Conservation (phyloP, 208 protist species). For the Strigomonas galati region DNA sequence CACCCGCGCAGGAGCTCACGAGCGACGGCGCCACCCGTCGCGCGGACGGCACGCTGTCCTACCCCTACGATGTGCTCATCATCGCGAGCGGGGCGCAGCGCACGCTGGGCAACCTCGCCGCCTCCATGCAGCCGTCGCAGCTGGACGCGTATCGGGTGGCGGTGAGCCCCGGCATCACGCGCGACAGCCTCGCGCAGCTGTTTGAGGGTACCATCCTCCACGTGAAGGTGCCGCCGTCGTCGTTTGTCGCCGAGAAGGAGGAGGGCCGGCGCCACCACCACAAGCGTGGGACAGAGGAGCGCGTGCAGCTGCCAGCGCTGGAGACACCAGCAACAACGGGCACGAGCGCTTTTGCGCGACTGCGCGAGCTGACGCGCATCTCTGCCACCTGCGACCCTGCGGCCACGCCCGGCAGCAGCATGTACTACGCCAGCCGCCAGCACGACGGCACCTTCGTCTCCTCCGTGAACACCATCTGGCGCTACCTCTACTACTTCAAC, state of each 20-base stretch:
- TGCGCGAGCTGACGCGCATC: not conserved
- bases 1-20: slow-evolving; percentile 10
- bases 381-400: not conserved
- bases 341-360: too few relatives aligned
- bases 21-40: slow-evolving; percentile 23
- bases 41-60: slow-evolving; percentile 29
- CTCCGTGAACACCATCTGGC: slow-evolving; percentile 76
- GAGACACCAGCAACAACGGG: not conserved
- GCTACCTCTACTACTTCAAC: slow-evolving; percentile 69
- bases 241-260: slow-evolving; percentile 48
- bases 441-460: slow-evolving; percentile 81
- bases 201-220: slow-evolving; percentile 72
- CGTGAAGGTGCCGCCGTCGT: slow-evolving; percentile 74
- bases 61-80: slow-evolving; percentile 80
- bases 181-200: slow-evolving; percentile 60
- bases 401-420: not conserved
- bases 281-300: not conserved
- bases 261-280: slow-evolving; percentile 13
- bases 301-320: not conserved
- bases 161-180: slow-evolving; percentile 76
- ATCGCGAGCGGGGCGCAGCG: slow-evolving; percentile 66
- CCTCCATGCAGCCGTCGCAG: slow-evolving; percentile 18
- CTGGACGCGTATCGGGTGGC: slow-evolving; percentile 72
- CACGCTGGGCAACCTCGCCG: slow-evolving; percentile 38
- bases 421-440: slow-evolving; percentile 43